Evolutionary conservation across 179 eudicot species (phyloP), one percentile per base, ranked within the genome.

Genomic region (Sideroxylon spinosum): DNA sequence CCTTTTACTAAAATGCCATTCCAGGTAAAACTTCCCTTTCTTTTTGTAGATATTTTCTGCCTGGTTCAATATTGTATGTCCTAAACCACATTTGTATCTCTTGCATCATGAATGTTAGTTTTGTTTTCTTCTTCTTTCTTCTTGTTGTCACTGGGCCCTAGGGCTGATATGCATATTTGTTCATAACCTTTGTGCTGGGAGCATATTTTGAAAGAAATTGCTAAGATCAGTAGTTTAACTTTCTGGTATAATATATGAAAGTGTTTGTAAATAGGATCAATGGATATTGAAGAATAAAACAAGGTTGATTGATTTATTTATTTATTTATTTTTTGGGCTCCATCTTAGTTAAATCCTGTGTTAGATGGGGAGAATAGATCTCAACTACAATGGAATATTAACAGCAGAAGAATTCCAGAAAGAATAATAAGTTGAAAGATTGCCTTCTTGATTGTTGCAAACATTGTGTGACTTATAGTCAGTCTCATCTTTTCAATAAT

Each of bases 1-100:
- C 99, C 99, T 55, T 87, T 93, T 65, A 90, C 92, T 59, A 92
- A 86, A 82, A 74, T 79, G 83, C 97, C 96, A 76, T 88, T 95
- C 72, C 88, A 95, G 97, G 99, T 95, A 87, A 61, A 26, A 53
- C 5, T n/a, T 74, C 66, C 11, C 16, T 49, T 82, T 48, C 49
- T 26, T 9, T 19, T 32, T 37, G 5, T 37, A 37, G 44, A 37
- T 37, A 9, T 5, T 53, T 8, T 71, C 46, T 49, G 20, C 50
- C 23, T n/a, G 48, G 29, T 65, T 53, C 26, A 67, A 32, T 67
- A 67, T 17, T 32, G 3, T 26, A 13, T 32, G 29, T 29, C 17
- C 32, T 55, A 25, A 74, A 59, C 32, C 32, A 37, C 19, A 22
- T 75, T 37, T 44, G 16, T 57, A 44, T 61, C 7, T 37, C 28